Evolutionary conservation across 371 early-diverging fungal genomes (phyloP), one percentile per base, ranked within the genome.

Genomic region (Mucor saturninus): DNA sequence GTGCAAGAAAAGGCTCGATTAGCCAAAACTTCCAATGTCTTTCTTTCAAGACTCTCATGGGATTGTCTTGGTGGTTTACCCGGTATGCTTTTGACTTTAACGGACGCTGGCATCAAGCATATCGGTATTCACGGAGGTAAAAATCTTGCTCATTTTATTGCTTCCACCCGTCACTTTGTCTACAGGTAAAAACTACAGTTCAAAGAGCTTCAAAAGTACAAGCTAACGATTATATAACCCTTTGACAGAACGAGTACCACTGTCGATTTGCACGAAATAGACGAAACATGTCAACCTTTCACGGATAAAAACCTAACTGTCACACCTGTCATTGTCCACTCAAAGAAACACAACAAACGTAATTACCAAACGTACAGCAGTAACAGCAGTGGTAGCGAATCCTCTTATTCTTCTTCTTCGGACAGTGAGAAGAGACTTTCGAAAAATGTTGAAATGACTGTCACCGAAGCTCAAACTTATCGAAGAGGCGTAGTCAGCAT

Each of bases 21-120:
- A 49, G 66, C 80, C 31, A 93, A 92, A 72, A 58, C 93, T 31
- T 78, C 86, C 37, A 84, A 86, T 31, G 76, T 98, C 3, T 94
- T 97, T 68, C 69, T 95, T 13, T 92, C 95, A 2, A 80, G 92
- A 13, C 72, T 89, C 2, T 73, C 86, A 32, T 96, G 97, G 96
- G 89, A 88, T 28, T 76, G 83, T 58, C 71, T 93, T 13, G 98
- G 97, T 42, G 98, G 98, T 29, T 76, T 96, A 50, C 93, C 95
- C n/a, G 98, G 89, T 85, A 77, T 21, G 21, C 73, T 98, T 9
- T 79, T 97, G 64, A 97, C 96, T 3, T 71, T 95, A 64, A 88
- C 95, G 0, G 95, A 94, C 69, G 84, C 85, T 0, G 95, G 95
- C 14, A 63, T 77, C 26, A 69, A 71, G 14, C 76, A 81, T 49